Evolutionary conservation across 306 rosid species (phyloP), one percentile per base, ranked within the genome.

Genomic region (Castanospermum australe): DNA sequence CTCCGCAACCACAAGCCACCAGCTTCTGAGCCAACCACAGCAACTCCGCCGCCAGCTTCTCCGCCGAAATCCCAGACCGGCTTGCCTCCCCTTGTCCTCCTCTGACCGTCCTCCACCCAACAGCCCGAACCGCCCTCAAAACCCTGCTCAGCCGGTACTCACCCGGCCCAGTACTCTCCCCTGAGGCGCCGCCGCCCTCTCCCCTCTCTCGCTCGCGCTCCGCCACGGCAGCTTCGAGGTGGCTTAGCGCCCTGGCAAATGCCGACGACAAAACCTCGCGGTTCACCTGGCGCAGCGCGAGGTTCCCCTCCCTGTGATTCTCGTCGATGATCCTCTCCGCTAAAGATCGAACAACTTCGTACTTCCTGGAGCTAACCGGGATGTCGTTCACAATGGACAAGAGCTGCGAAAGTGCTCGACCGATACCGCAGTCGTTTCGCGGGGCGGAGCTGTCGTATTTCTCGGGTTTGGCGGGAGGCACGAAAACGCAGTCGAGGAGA

Each of bases 11-110:
- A 62, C 93, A 91, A 25, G 74, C 81, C 30, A 63, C 84, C 88
- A 89, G 39, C 74, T 83, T 91, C 84, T 82, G 62, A 51, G 84
- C 89, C 83, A 91, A 25, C 96, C 96, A 91, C 5, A 86, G 51
- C 71, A 86, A 20, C 88, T 91, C 96, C 12, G 92, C 89, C 55
- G 87, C 93, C 75, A 86, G 78, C 85, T 91, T 91, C 89, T 89
- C 96, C 12, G 79, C 86, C 73, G 87, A 82, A 15, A 55, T 22
- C 57, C 74, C 82, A 21, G 17, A 30, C 75, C 69, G 44, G 14
- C 39, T 36, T 39, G 0, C 30, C 52, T 55, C 75, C 71, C 48
- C 71, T 60, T 38, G 18, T 39, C 2, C 14, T 32, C n/a, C 41
- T 75, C 55, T 41, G 13, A 22, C 54, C 38, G 12, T 15, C 2